These are phyloP conservation scores for Tephrocybe sp. DNA, from an alignment of 768 basidiomycete species.

Conservation along the genomic window DNA sequence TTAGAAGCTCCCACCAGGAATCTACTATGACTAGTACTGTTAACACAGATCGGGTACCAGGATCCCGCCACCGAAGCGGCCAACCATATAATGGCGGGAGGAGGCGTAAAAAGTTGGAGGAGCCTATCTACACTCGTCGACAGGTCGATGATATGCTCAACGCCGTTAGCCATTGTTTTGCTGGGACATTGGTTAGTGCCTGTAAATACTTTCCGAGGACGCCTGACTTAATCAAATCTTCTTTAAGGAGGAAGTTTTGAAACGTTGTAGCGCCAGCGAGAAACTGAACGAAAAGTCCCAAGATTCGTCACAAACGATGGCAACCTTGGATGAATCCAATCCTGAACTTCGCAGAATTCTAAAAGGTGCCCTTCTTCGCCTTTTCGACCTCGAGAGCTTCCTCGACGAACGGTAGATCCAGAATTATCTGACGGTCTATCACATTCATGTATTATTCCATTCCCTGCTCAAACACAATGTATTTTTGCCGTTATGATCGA, in stretches of 20 bases:
- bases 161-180: conserved; percentile 11
- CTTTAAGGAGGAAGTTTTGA: conserved; percentile 9
- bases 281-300: background rate
- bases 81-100: background rate
- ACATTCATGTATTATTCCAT: too few species aligned
- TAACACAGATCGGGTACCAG: background rate
- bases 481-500: too few species aligned
- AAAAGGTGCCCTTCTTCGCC: conserved; percentile 1
- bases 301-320: background rate
- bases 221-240: background rate
- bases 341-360: conserved; percentile 1
- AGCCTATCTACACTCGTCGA: conserved; percentile 12
- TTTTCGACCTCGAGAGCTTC: conserved; percentile 9
- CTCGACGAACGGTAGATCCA: too few species aligned
- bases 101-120: conserved; percentile 10
- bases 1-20: background rate
- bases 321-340: background rate
- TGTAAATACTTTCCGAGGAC: background rate
- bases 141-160: conserved; percentile 15
- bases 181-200: conserved; percentile 8
- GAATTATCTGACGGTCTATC: too few species aligned
- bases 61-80: background rate
- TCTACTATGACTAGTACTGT: background rate
- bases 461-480: too few species aligned
- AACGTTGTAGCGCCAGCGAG: background rate